Evolutionary conservation across 108 stramenopile species (phyloP).

Genomic region (Skeletonema grethae): DNA sequence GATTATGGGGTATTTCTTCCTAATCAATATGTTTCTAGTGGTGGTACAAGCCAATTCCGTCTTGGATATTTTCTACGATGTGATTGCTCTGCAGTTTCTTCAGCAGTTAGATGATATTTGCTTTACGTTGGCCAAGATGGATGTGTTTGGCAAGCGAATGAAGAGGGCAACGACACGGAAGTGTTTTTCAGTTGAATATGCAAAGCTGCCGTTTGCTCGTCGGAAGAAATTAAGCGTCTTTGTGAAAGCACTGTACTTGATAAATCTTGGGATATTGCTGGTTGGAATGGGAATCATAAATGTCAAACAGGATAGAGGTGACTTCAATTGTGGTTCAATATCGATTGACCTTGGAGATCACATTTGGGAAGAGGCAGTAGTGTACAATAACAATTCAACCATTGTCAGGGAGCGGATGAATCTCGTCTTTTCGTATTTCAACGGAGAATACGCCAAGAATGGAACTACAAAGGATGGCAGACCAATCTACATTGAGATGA

Average conservation of each 20-base stretch:
- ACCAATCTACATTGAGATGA: conserved; percentile 32
- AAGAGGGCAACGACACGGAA: conserved; percentile 1
- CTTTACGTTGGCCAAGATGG: conserved; percentile 10
- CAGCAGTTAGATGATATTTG: conserved; percentile 8
- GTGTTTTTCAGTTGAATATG: conserved; percentile 23
- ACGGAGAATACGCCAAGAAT: conserved; percentile 31
- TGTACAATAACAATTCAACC: neutral
- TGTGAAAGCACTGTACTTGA: conserved; percentile 27
- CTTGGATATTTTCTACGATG: conserved; percentile 10
- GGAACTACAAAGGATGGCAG: conserved; percentile 15
- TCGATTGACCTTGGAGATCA: conserved; percentile 17
- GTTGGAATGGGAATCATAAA: conserved; percentile 20
- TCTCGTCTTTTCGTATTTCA: conserved; percentile 42
- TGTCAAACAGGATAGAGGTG: conserved; percentile 14
- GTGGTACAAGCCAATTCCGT: neutral
- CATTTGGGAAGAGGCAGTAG: conserved; percentile 33
- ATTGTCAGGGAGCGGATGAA: neutral
- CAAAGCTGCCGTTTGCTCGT: conserved; percentile 19
- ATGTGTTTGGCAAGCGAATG: conserved; percentile 3
- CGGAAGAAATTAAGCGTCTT: conserved; percentile 25
- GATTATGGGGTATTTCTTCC: neutral
- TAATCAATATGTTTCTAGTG: conserved; percentile 6
- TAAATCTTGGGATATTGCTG: conserved; percentile 20
- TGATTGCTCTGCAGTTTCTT: conserved; percentile 6
- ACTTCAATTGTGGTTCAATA: conserved; percentile 11